Percentiles rank a stretch among this genome's conserved stretches.
Conservation (phyloP, 768 basidiomycete genomes). For the Leccinum aurantiacum region DNA sequence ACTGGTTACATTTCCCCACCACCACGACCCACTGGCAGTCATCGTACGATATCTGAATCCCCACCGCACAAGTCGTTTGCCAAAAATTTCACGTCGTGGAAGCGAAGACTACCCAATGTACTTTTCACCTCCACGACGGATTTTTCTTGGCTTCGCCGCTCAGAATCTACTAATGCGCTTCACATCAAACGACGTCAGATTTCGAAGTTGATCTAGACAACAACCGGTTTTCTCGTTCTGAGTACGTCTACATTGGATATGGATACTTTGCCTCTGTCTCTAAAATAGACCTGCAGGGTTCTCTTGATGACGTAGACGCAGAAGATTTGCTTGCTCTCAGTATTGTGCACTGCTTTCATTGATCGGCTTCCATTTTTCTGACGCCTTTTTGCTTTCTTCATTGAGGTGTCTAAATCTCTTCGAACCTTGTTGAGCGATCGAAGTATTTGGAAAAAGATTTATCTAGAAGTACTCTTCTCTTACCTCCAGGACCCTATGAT, state of each 20-base stretch:
- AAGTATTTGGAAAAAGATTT: slow-evolving; percentile 6
- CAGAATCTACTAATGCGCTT: too few relatives aligned
- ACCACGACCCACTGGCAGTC: too few relatives aligned
- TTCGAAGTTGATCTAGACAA: neutral
- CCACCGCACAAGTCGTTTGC: neutral
- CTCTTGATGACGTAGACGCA: neutral
- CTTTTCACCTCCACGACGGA: neutral
- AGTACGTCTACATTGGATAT: neutral
- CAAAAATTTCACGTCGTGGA: too few relatives aligned
- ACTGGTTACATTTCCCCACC: too few relatives aligned
- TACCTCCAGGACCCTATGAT: slow-evolving; percentile 10
- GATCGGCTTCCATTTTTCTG: neutral
- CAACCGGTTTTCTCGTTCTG: neutral
- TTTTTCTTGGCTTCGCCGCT: neutral
- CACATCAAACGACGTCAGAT: neutral
- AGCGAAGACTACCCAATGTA: neutral
- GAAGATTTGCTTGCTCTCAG: slow-evolving; percentile 7
- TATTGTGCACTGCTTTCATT: neutral
- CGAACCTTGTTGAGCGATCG: slow-evolving; percentile 4
- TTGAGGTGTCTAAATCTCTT: slow-evolving; percentile 5
- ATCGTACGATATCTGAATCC: too few relatives aligned
- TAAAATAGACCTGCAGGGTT: neutral
- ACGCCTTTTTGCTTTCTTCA: neutral
- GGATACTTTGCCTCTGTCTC: neutral
- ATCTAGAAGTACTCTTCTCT: neutral